A percentile compares a stretch with the other conserved stretches of the same genome.
Evolutionary conservation across 345 rosid species (phyloP).

Genomic region (Gossypium longicalyx): DNA sequence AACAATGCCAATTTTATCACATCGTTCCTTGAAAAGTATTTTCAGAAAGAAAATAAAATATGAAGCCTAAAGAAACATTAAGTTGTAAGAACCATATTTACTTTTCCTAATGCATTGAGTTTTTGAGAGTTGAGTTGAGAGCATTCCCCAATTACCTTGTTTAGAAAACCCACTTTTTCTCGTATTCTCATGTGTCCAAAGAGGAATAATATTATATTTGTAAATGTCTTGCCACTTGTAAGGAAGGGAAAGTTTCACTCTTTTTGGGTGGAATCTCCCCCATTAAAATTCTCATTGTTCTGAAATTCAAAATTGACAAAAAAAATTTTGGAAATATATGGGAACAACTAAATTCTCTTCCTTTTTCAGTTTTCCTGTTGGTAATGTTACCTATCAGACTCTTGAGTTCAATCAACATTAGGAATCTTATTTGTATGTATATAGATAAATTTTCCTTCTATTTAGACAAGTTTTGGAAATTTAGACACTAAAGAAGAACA

Average conservation of each 20-base stretch:
- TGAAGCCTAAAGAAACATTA: not conserved
- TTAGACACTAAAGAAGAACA: not conserved
- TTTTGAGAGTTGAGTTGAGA: not conserved
- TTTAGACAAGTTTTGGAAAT: not conserved
- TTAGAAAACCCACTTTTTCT: no score
- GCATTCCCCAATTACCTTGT: not conserved
- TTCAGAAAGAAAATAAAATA: not conserved
- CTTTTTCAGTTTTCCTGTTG: no score
- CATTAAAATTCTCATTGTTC: not conserved
- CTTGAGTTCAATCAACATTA: not conserved
- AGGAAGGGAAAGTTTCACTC: not conserved
- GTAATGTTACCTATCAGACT: not conserved
- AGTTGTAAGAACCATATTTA: not conserved
- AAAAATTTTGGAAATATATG: not conserved
- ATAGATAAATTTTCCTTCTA: not conserved
- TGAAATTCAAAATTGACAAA: not conserved
- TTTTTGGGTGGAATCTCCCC: not conserved
- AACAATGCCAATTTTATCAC: not conserved
- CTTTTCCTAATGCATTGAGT: conserved; percentile 12
- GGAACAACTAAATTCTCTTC: not conserved
- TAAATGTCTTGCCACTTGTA: no score
- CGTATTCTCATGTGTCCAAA: conserved; percentile 12
- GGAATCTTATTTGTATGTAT: not conserved
- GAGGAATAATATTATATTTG: not conserved
- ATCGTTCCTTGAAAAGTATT: not conserved